Base-by-base conservation (phyloP, 192 early-diverging fungal genomes). In the Umbelopsis sp. region DNA sequence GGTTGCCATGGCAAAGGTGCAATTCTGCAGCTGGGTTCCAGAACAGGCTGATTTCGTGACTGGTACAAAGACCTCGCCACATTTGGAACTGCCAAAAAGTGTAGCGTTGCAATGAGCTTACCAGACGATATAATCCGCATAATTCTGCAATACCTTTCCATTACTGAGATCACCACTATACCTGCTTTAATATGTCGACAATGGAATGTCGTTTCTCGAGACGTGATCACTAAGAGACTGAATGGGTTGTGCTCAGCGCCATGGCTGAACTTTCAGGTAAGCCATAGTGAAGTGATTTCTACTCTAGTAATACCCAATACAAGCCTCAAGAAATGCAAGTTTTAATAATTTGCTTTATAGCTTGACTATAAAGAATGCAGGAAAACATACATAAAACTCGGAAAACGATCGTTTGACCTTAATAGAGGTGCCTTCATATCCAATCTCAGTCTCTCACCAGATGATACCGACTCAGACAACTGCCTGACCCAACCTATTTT, bases 261-360 rank as follows among this genome's bases (percentile, higher is more conserved):
- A 14, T 62, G 56, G 56, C 56, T 62, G 10, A 62, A 62, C 56
- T 62, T 34, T 20, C 56, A 62, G 56, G 56, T 62, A 62, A 62
- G 16, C 16, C 31, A 20, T 54, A 25, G n/a, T n/a, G n/a, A n/a
- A n/a, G n/a, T n/a, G n/a, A n/a, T n/a, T n/a, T n/a, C n/a, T n/a
- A n/a, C n/a, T n/a, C n/a, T n/a, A n/a, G n/a, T n/a, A n/a, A n/a
- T n/a, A n/a, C n/a, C n/a, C n/a, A n/a, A n/a, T n/a, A n/a, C n/a
- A n/a, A n/a, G n/a, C n/a, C n/a, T 26, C 4, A 32, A 20, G 11
- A 34, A 26, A 34, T 10, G 29, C 3, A 4, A 10, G 24, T 32
- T 7, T 17, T 34, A 8, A 20, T 32, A 1, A 34, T 62, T 34
- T 11, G 24, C 17, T 34, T 12, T 4, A 34, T 62, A 62, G 56